Evolutionary conservation across 495 filamentous ascomycete genomes (phyloP), one percentile per base, ranked within the genome.

Genomic region (Hypoxylon cercidicola): DNA sequence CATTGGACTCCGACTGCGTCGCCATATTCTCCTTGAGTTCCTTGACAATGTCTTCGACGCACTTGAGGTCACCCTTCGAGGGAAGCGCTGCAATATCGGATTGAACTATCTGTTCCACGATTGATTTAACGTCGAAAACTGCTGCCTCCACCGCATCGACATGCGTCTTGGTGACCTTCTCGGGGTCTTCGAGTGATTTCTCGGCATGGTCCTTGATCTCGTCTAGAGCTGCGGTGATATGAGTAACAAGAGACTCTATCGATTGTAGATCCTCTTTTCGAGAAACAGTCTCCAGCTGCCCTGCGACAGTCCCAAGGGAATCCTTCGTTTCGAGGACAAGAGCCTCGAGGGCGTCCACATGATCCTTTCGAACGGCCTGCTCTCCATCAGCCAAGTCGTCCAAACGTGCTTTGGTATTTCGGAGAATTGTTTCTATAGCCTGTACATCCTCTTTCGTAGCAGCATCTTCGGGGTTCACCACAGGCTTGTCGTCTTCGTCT

Each of bases 351-450:
- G 81, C 76, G 58, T 91, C 88, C 21, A 97, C 78, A 37, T 97
- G 90, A 20, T 93, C 89, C 48, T 91, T 90, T 53, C 83, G 89
- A 4, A 90, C 87, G 1, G 74, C 76, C 54, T 85, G 77, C 32
- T 84, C 82, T 15, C 90, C 86, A 41, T 93, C 85, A 15, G 81
- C 80, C 41, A 95, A 77, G 30, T 93, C 92, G 32, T 97, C 93
- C 39, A 97, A 79, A 47, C 89, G 88, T 9, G 88, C 84, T 66
- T 96, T 96, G 16, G 91, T 91, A 70, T 93, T 93, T 46, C 88
- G 85, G 19, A 97, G 84, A 44, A 97, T 83, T 0, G 88, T 93
- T 73, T 97, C 93, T 55, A 97, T 92, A n/a, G 89, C 90, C 58
- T 92, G 87, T 2, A 90, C 90, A 65, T 97, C 92, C 58, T 94